Conservation (phyloP, 2,329 filamentous ascomycete species). For the Microascus cirrosus region DNA sequence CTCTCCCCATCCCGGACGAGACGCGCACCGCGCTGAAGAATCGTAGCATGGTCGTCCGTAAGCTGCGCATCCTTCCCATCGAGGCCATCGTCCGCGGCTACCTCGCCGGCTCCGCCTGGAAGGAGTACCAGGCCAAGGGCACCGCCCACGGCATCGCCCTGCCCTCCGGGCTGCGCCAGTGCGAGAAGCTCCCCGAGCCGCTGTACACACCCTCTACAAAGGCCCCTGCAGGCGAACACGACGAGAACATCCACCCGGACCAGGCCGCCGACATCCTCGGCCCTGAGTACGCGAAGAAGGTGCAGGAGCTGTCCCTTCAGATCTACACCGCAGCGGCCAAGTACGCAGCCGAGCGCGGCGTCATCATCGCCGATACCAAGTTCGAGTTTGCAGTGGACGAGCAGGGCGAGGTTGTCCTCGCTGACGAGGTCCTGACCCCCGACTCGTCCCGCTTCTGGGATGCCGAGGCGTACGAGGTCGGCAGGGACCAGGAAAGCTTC, state of each 20-base stretch:
- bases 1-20: constrained; percentile 19
- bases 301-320: constrained; percentile 18
- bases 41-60: constrained; percentile 68
- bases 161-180: constrained; percentile 57
- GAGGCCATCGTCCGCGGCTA: constrained; percentile 82
- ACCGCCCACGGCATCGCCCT: constrained; percentile 72
- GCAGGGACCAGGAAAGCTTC: constrained; percentile 69
- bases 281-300: constrained; percentile 17
- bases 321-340: constrained; percentile 37
- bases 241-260: constrained; percentile 75
- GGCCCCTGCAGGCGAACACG: constrained; percentile 64
- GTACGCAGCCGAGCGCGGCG: constrained; percentile 38
- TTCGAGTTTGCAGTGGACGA: constrained; percentile 36
- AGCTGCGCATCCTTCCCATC: constrained; percentile 63
- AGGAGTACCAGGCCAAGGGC: constrained; percentile 58
- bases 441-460: constrained; percentile 84
- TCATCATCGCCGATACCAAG: constrained; percentile 34
- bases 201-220: constrained; percentile 67
- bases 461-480: constrained; percentile 49
- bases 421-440: constrained; percentile 80
- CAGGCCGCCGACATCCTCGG: constrained; percentile 40
- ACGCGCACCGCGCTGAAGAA: constrained; percentile 43
- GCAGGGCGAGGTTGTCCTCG: constrained; percentile 22
- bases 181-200: constrained; percentile 55
- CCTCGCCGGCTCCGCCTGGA: constrained; percentile 76